Conservation (phyloP, 225 moss, liverwort and hornwort species). For the Physcomitrellopsis africana region DNA sequence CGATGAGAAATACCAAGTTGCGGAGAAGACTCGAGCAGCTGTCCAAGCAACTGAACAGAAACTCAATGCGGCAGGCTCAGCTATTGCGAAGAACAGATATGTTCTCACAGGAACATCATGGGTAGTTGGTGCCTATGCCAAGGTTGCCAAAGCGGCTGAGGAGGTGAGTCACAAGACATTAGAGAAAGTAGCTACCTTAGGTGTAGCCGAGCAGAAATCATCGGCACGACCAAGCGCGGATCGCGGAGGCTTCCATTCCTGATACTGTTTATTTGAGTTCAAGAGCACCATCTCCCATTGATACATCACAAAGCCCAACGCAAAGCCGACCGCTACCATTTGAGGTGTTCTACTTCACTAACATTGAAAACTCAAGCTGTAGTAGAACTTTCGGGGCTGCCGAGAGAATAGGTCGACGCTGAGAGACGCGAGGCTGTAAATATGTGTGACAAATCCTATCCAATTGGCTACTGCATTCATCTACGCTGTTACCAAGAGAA, state of each 20-base stretch:
- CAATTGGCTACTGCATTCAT: too few species aligned
- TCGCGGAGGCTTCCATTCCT: constrained; percentile 27
- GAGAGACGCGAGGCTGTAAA: too few species aligned
- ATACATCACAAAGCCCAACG: constrained; percentile 49
- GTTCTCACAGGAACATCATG: constrained; percentile 83
- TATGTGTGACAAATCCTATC: too few species aligned
- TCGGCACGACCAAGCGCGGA: constrained; percentile 35
- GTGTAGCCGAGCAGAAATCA: constrained; percentile 49
- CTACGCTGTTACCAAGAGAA: too few species aligned
- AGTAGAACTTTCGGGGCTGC: constrained; percentile 15
- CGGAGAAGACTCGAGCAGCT: constrained; percentile 84
- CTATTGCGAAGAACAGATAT: constrained; percentile 85
- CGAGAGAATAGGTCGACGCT: constrained; percentile 22
- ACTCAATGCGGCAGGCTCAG: constrained; percentile 83
- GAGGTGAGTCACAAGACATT: constrained; percentile 82
- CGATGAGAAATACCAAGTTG: constrained; percentile 91
- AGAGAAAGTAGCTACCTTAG: constrained; percentile 62
- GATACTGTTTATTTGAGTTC: constrained; percentile 51
- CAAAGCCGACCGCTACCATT: constrained; percentile 66
- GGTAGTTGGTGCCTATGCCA: constrained; percentile 83
- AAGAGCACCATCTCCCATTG: constrained; percentile 49
- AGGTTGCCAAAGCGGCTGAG: constrained; percentile 78
- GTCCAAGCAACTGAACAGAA: constrained; percentile 86
- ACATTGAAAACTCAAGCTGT: constrained; percentile 24
- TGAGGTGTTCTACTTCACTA: constrained; percentile 29